A percentile compares a stretch with the other conserved stretches of the same genome.
phyloP scores from a whole-genome alignment of 129 eudicot genomes.

The Tagetes patula region DNA sequence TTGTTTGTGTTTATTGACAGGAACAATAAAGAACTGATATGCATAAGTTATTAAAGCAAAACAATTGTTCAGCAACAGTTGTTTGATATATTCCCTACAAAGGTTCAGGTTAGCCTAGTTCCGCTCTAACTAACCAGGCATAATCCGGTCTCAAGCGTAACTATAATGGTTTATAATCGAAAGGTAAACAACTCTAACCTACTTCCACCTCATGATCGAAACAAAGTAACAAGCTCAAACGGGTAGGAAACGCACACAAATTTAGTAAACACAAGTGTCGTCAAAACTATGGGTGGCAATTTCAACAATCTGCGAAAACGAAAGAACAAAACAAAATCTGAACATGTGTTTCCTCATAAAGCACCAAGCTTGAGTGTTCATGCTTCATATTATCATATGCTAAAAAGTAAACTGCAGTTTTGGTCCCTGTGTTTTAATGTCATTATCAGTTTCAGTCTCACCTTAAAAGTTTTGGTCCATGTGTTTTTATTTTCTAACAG shows the following conservation, averaged over 20 bases:
- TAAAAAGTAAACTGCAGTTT: too few species aligned
- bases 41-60: too few species aligned
- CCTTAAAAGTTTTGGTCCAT: too few species aligned
- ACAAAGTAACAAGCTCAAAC: not conserved
- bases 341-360: conserved; percentile 14
- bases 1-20: too few species aligned
- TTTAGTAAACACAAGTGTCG: too few species aligned
- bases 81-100: not conserved
- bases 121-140: not conserved
- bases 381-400: too few species aligned
- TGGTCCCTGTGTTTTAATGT: too few species aligned
- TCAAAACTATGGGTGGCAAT: too few species aligned
- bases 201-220: not conserved
- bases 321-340: not conserved
- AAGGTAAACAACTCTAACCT: not conserved
- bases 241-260: not conserved
- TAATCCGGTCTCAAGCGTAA: not conserved
- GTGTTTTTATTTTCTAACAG: too few species aligned
- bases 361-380: conserved; percentile 3
- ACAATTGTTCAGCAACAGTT: too few species aligned
- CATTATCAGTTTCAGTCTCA: too few species aligned
- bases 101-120: not conserved
- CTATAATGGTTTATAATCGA: not conserved
- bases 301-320: conserved; percentile 19
- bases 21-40: too few species aligned